A percentile compares a stretch with the other conserved stretches of the same genome.
Conservation (phyloP, 306 rosid genomes). For the Cotoneaster glaucophyllus region DNA sequence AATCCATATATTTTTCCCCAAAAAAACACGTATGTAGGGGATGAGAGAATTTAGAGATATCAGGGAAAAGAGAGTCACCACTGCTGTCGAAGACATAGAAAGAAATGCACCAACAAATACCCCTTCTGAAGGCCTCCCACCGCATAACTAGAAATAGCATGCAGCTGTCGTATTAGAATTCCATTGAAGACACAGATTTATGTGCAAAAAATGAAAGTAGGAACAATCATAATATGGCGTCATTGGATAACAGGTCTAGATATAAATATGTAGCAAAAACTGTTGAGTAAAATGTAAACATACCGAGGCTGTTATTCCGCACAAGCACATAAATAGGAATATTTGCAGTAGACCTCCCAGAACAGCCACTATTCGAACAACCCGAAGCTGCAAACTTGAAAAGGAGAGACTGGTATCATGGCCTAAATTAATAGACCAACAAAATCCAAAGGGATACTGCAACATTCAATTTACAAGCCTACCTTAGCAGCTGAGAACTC, state of each 20-base stretch:
- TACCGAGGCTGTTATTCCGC: conserved; percentile 88
- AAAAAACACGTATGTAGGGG: not conserved
- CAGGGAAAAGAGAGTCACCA: conserved; percentile 47
- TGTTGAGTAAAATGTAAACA: conserved; percentile 27
- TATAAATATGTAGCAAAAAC: not conserved
- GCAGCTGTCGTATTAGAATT: conserved; percentile 29
- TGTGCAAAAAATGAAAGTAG: not conserved
- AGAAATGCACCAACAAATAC: conserved; percentile 77
- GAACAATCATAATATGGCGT: not conserved
- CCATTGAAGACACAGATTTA: conserved; percentile 1
- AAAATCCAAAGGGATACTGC: conserved; percentile 12
- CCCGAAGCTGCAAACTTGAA: conserved; percentile 63
- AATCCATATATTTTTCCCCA: not conserved
- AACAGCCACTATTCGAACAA: conserved; percentile 91
- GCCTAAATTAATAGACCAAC: conserved; percentile 7
- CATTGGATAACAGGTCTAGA: not conserved
- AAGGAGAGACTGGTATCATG: conserved; percentile 13
- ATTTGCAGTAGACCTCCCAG: conserved; percentile 94
- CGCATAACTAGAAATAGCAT: conserved; percentile 76
- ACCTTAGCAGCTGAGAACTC: conserved; percentile 91
- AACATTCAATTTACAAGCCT: conserved; percentile 13
- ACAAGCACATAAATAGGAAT: conserved; percentile 82
- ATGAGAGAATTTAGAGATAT: conserved; percentile 12
- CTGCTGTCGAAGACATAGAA: conserved; percentile 97
- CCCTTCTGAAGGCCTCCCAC: conserved; percentile 95